Percentiles rank a stretch among this genome's conserved stretches.
These are phyloP conservation scores for Hyaloscypha finlandica DNA, from an alignment of 495 filamentous ascomycete genomes.

Conservation along the genomic window DNA sequence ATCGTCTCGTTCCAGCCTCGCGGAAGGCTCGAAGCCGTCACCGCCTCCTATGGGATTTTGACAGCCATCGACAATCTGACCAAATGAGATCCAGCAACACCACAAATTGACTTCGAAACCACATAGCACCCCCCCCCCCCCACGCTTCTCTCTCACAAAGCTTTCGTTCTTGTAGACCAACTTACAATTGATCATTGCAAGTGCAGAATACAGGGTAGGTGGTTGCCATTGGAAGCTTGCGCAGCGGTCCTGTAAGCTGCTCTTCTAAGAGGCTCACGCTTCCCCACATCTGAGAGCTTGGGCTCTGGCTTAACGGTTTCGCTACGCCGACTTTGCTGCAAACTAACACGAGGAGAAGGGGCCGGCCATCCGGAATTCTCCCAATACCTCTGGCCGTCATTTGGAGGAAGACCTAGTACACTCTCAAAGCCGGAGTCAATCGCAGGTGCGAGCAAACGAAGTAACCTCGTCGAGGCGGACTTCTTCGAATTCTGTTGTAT, in stretches of 20 bases:
- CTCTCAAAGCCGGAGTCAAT: too few species aligned
- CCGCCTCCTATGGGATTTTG: neutral
- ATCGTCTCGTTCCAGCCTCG: neutral
- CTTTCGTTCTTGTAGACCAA: neutral
- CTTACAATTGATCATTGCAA: neutral
- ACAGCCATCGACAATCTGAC: neutral
- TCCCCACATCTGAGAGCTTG: neutral
- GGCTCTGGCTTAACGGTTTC: too few species aligned
- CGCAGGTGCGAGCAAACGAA: too few species aligned
- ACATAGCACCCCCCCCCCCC: neutral
- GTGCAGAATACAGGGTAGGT: neutral
- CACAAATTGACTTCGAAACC: neutral
- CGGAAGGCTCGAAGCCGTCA: neutral
- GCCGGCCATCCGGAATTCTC: too few species aligned
- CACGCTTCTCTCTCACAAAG: neutral
- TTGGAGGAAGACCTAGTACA: too few species aligned
- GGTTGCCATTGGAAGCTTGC: neutral
- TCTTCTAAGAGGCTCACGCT: neutral
- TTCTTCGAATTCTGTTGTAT: too few species aligned
- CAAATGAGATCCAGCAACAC: neutral
- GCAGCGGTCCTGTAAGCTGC: neutral
- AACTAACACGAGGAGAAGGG: too few species aligned
- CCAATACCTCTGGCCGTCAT: too few species aligned
- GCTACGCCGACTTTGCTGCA: too few species aligned
- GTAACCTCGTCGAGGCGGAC: too few species aligned